Evolutionary conservation across 129 eudicot species (phyloP), one percentile per base, ranked within the genome.

Genomic region (Arctium minus): DNA sequence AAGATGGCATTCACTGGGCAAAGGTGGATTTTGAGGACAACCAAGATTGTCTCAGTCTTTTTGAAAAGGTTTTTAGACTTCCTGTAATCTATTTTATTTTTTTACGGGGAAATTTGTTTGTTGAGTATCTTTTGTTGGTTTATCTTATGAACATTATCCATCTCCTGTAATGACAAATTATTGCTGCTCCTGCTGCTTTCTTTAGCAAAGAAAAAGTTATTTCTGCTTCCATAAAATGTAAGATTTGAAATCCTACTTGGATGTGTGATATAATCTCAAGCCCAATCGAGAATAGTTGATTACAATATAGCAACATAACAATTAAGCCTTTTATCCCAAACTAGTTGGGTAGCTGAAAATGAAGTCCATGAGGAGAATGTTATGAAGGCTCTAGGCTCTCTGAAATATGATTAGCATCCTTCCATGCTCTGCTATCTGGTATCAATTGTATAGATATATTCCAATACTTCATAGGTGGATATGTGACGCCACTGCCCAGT

Each of bases 1-100:
- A 92, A 88, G 97, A 94, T 84, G 97, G 98, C 46, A 94, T 94
- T 83, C 94, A 94, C 86, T 94, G 97, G 98, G 85, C 97, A 74
- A 92, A 79, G 81, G 94, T 94, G 79, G 98, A 94, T 68, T 94
- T 92, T 86, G 97, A 92, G 86, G 98, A 94, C 88, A 94, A 94
- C 84, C 98, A 94, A 86, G 91, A 84, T 82, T 94, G 98, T 83
- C 88, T 92, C 9, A 89, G 87, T 86, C 96, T 94, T 77, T 92
- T 94, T 79, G 97, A 94, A 83, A 92, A 92, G 95, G 98, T 91
- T 72, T 79, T 11, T 33, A 69, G 72, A 39, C 67, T 17, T 13
- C 60, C 48, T 42, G 15, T 56, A 31, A 60, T 33, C 17, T 35
- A 22, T 60, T 15, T 39, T 18, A 42, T 5, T 11, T 48, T 42